phyloP scores from a whole-genome alignment of 352 stramenopile species.

The Globisporangium yorkense region DNA sequence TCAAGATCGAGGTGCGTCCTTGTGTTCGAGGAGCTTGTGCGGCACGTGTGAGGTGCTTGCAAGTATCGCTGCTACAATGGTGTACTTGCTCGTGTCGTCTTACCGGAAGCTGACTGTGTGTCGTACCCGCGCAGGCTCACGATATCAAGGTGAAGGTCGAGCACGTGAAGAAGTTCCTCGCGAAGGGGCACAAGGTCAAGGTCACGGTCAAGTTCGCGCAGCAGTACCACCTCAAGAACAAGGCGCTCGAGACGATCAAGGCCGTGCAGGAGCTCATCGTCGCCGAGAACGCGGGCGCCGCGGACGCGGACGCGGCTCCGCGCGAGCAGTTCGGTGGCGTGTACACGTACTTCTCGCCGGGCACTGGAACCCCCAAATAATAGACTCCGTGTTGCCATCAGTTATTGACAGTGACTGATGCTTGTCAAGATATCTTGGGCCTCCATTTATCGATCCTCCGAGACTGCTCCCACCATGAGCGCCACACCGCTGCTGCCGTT shows the following conservation, averaged over 20 bases:
- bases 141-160: constrained; percentile 71
- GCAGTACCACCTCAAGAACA: constrained; percentile 50
- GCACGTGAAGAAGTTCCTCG: constrained; percentile 57
- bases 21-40: background rate
- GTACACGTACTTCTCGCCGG: constrained; percentile 45
- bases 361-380: constrained; percentile 1
- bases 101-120: background rate
- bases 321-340: constrained; percentile 50
- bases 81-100: background rate
- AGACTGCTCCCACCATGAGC: background rate
- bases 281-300: constrained; percentile 26
- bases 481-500: constrained; percentile 15
- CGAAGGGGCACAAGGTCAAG: constrained; percentile 79
- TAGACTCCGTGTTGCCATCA: background rate
- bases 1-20: constrained; percentile 57
- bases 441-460: background rate
- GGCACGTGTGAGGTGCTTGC: too few relatives aligned
- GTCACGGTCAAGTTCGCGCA: constrained; percentile 61
- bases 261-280: constrained; percentile 34
- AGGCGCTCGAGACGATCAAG: constrained; percentile 38
- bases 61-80: too few relatives aligned
- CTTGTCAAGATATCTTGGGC: background rate
- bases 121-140: constrained; percentile 25
- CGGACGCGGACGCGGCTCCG: constrained; percentile 22
- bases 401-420: background rate